Percentiles rank a stretch among this genome's conserved stretches.
Conservation (phyloP, 345 rosid species). For the Carallia brachiata region DNA sequence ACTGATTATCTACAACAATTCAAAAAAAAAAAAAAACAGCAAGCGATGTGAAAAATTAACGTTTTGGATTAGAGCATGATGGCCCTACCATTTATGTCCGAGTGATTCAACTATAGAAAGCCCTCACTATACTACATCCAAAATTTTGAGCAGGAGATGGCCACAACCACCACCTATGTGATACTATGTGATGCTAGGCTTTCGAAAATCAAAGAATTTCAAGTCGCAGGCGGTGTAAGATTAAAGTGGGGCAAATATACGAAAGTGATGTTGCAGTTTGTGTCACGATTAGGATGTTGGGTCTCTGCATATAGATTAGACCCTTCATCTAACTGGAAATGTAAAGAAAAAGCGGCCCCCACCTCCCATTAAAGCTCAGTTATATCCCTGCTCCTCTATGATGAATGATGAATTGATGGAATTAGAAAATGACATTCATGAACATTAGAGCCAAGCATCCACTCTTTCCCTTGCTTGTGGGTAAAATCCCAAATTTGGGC, state of each 20-base stretch:
- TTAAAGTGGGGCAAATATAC: background rate
- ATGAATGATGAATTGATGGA: conserved; percentile 1
- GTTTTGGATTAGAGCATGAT: too few relatives aligned
- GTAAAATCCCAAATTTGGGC: background rate
- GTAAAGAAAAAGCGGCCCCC: background rate
- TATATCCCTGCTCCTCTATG: background rate
- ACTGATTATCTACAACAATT: too few relatives aligned
- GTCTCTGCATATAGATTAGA: conserved; percentile 1
- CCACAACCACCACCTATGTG: background rate
- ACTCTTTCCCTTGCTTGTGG: background rate
- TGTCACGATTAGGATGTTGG: background rate
- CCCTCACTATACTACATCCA: background rate
- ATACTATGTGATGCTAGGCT: background rate
- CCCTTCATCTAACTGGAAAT: conserved; percentile 7
- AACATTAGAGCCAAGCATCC: background rate
- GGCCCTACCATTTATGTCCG: background rate
- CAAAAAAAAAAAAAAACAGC: too few relatives aligned
- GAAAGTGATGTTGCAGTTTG: background rate
- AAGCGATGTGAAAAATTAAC: too few relatives aligned
- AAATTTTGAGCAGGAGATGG: background rate
- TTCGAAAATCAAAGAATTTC: background rate
- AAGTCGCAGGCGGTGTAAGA: background rate
- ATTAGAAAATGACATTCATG: conserved; percentile 14
- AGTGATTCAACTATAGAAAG: background rate
- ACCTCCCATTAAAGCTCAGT: conserved; percentile 1